Base-by-base conservation (phyloP, 495 filamentous ascomycete genomes). In the Penicillium cinerascens region DNA sequence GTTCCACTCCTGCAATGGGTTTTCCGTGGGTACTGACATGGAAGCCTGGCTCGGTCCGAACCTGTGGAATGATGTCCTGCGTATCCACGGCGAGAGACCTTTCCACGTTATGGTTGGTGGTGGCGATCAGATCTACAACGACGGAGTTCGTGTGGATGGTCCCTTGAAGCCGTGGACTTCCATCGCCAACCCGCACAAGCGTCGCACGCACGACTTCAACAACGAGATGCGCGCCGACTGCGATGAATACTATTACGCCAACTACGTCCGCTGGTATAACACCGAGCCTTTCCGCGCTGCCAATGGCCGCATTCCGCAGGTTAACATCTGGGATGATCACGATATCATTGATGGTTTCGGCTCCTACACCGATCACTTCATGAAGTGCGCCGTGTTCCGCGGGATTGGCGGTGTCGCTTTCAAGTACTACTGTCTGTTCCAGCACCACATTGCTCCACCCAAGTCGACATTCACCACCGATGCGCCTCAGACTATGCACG, bases 61-160 rank as follows among this genome's bases (percentile, higher is more conserved):
- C 16, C 77, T 96, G 47, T 96, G 92, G 92, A 92, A 95, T 56
- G 91, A 96, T 59, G 92, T 95, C 11, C 67, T 91, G 60, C 80
- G 91, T 47, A 73, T 83, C 22, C 82, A 88, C 51, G 67, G 70
- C 21, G 72, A 86, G 68, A 76, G 77, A 56, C 89, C 92, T 15
- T 91, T 96, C 69, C 92, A 96, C 66, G 89, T 95, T 59, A 96
- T 96, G 88, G 84, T 97, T 58, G 92, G 92, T 23, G 92, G 92
- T 36, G 92, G 92, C 49, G 92, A 96, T 59, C 92, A 96, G 70
- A 91, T 96, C 64, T 97, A 96, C 70, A 92, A 93, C 64, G 92
- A 96, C 57, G 85, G 88, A 7, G 86, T 97, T 48, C 82, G 92
- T 44, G 88, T 95, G 0, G 74, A 82, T 37, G 91, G 91, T 0